A percentile compares a stretch with the other conserved stretches of the same genome.
These are phyloP conservation scores for thale cress (Arabidopsis thaliana) DNA, from an alignment of 345 rosid genomes.

Conservation along the genomic window DNA sequence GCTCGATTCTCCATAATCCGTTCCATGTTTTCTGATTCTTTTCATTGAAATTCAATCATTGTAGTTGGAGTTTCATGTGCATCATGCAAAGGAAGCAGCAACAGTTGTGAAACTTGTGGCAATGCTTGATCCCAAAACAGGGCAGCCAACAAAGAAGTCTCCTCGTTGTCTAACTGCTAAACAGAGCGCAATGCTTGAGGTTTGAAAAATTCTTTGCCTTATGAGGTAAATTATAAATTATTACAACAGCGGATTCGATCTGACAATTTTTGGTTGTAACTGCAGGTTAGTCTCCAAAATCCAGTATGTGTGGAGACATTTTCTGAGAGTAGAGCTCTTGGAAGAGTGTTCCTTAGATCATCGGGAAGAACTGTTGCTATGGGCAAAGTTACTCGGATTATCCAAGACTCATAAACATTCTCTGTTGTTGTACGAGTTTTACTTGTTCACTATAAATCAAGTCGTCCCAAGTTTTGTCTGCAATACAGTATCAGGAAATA, in stretches of 20 bases:
- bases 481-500: slow-evolving; percentile 8
- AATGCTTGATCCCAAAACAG: slow-evolving; percentile 84
- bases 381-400: slow-evolving; percentile 68
- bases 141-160: slow-evolving; percentile 72
- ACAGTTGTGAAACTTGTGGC: slow-evolving; percentile 65
- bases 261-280: slow-evolving; percentile 12
- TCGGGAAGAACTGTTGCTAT: slow-evolving; percentile 81
- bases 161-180: slow-evolving; percentile 82
- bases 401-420: slow-evolving; percentile 47
- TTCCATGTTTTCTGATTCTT: slow-evolving; percentile 20
- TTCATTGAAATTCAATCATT: slow-evolving; percentile 5
- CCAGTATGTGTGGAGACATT: slow-evolving; percentile 76
- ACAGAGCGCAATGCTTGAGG: slow-evolving; percentile 89
- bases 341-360: slow-evolving; percentile 83
- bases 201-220: slow-evolving; percentile 34
- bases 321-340: slow-evolving; percentile 76
- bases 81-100: slow-evolving; percentile 88
- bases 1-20: neutral
- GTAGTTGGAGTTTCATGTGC: slow-evolving; percentile 90
- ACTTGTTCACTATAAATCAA: slow-evolving; percentile 13
- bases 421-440: slow-evolving; percentile 14
- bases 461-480: slow-evolving; percentile 38
- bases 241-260: slow-evolving; percentile 4
- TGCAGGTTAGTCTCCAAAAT: slow-evolving; percentile 66
- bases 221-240: neutral